Conservation (phyloP, 192 early-diverging fungal genomes). For the Thoreauomyces humboldtii region DNA sequence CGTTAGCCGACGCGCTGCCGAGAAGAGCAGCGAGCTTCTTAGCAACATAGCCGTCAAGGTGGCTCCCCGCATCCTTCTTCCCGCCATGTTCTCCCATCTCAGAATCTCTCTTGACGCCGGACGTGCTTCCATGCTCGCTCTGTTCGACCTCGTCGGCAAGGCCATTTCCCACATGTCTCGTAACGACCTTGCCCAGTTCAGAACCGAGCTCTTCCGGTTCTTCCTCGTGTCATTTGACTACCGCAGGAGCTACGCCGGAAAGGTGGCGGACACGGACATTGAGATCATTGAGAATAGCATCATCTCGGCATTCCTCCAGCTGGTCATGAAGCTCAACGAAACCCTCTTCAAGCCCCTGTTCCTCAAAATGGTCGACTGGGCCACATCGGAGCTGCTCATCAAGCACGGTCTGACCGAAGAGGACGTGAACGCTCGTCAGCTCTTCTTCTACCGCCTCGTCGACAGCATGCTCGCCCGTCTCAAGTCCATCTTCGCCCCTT, state of each 20-base stretch:
- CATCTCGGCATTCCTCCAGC: constrained; percentile 72
- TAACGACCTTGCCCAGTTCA: constrained; percentile 63
- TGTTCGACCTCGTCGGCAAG: constrained; percentile 68
- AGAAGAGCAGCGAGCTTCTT: constrained; percentile 42
- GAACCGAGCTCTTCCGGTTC: constrained; percentile 83
- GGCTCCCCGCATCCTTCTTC: constrained; percentile 62
- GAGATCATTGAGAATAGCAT: constrained; percentile 60
- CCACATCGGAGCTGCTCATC: constrained; percentile 30
- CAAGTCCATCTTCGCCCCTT: constrained; percentile 72
- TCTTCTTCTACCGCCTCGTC: constrained; percentile 48
- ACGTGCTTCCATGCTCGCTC: constrained; percentile 49
- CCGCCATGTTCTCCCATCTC: constrained; percentile 58
- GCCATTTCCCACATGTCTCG: constrained; percentile 64
- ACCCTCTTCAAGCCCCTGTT: constrained; percentile 92
- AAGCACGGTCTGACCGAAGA: constrained; percentile 33
- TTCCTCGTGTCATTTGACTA: constrained; percentile 63
- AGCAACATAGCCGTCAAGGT: constrained; percentile 55
- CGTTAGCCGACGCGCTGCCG: constrained; percentile 4
- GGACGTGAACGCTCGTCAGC: constrained; percentile 24
- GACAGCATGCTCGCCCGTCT: constrained; percentile 42
- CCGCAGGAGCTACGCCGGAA: constrained; percentile 22
- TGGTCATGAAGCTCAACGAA: constrained; percentile 92
- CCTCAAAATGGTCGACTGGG: constrained; percentile 83
- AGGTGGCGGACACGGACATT: constrained; percentile 11
- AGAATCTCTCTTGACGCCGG: constrained; percentile 29